Conservation (phyloP, 495 filamentous ascomycete species). For the Penicillium canariense region DNA sequence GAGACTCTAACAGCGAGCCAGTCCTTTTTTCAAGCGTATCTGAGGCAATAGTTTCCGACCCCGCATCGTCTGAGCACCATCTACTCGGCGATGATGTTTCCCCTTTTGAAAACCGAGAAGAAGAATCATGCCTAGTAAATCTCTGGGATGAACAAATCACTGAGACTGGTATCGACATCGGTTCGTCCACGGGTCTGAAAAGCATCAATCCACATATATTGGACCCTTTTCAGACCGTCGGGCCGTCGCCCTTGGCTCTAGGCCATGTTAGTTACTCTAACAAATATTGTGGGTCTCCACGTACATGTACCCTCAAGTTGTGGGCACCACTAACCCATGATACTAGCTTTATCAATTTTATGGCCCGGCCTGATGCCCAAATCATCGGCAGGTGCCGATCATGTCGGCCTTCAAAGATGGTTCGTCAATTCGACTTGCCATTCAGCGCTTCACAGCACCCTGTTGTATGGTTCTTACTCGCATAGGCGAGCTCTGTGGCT, state of each 20-base stretch:
- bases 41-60: neutral
- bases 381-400: neutral
- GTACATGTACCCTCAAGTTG: neutral
- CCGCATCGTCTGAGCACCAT: neutral
- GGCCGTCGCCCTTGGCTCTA: neutral
- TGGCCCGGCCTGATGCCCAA: neutral
- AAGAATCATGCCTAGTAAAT: neutral
- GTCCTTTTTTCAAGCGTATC: neutral
- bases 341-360: neutral
- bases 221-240: neutral
- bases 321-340: neutral
- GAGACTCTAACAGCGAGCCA: neutral
- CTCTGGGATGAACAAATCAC: neutral
- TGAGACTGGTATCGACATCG: neutral
- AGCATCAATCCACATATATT: neutral
- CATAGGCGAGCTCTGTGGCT: constrained; percentile 7
- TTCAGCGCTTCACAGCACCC: constrained; percentile 5
- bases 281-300: neutral
- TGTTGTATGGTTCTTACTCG: constrained; percentile 6
- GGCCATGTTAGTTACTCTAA: neutral
- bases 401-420: neutral
- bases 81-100: neutral
- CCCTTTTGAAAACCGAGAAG: neutral
- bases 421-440: constrained; percentile 1
- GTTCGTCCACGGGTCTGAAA: neutral